Evolutionary conservation across 495 filamentous ascomycete genomes (phyloP), one percentile per base, ranked within the genome.

Genomic region (Hyaloscypha hepaticicola): DNA sequence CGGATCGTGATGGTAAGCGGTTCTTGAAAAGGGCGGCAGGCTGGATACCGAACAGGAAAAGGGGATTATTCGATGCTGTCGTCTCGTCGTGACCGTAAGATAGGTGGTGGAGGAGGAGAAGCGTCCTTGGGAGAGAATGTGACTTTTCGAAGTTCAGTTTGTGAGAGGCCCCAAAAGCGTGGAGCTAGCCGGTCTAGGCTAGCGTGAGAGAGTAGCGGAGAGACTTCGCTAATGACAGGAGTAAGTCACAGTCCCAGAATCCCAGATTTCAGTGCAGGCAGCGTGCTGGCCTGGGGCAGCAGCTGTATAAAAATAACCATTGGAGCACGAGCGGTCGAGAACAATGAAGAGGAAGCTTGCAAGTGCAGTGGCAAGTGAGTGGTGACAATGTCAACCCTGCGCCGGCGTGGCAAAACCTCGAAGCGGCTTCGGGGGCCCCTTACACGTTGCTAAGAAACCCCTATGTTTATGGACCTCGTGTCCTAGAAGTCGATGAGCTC

Each of bases 41-140:
- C 38, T 45, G 1, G 12, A 16, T 14, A 16, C 19, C 11, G 38
- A 4, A 16, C 38, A 19, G 4, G 1, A 8, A 45, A 19, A 45
- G 38, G 38, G 38, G 38, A 19, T 4, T 45, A 45, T 16, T 45
- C 38, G 38, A 45, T 45, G 38, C 19, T 8, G 19, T 29, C 52
- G 55, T 53, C 29, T 45, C 53, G 26, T 58, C 38, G 52, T 41
- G 5, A 53, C 22, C 24, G 50, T 24, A 67, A 59, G 62, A 56
- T 64, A 55, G 50, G 50, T 53, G 50, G 50, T 62, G 58, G 58
- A 53, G 64, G 55, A 63, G 52, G 63, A 31, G 41, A 58, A 58
- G 29, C 34, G 11, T 45, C 16, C 60, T 56, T 55, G 67, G 60
- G 22, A 62, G 60, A 25, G 59, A 26, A 41, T 24, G 55, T 56